Evolutionary conservation across 2,329 filamentous ascomycete genomes (phyloP).

Genomic region (Fusarium sp.): DNA sequence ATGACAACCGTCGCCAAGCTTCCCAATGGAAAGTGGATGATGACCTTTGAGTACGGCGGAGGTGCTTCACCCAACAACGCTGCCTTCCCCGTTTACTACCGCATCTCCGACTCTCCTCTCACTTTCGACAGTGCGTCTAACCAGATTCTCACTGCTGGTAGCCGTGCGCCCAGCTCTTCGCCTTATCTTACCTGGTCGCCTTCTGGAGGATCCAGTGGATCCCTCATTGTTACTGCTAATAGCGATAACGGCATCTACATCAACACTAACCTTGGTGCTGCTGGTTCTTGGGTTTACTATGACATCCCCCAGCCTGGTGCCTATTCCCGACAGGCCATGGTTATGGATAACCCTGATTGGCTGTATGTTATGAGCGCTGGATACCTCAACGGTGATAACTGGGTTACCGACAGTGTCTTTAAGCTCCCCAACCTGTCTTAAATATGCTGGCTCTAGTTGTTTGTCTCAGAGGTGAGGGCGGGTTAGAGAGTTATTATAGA

Average conservation of each 20-base stretch:
- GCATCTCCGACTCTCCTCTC: slow-evolving; percentile 16
- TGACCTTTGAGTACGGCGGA: slow-evolving; percentile 23
- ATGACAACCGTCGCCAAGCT: slow-evolving; percentile 22
- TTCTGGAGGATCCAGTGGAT: not conserved
- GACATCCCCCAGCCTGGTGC: slow-evolving; percentile 14
- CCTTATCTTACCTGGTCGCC: slow-evolving; percentile 17
- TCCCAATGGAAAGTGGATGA: slow-evolving; percentile 13
- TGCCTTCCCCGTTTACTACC: slow-evolving; percentile 11
- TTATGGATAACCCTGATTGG: slow-evolving; percentile 14
- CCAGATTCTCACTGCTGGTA: not conserved
- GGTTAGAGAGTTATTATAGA: rapidly evolving
- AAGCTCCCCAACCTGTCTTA: slow-evolving; percentile 6
- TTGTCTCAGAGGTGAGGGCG: rapidly evolving
- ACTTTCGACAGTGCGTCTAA: not conserved
- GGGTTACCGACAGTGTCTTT: slow-evolving; percentile 14
- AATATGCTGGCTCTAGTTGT: rapidly evolving
- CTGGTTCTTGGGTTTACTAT: slow-evolving; percentile 12
- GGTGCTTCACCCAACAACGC: not conserved
- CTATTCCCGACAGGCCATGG: slow-evolving; percentile 15
- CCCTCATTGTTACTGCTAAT: slow-evolving; percentile 7
- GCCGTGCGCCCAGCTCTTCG: not conserved
- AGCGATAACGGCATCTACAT: slow-evolving; percentile 8
- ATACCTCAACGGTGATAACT: not conserved
- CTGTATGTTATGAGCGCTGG: slow-evolving; percentile 9
- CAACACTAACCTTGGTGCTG: slow-evolving; percentile 11